These are phyloP conservation scores for Xylariaceae sp. DNA, from an alignment of 2,329 filamentous ascomycete species.

Conservation along the genomic window DNA sequence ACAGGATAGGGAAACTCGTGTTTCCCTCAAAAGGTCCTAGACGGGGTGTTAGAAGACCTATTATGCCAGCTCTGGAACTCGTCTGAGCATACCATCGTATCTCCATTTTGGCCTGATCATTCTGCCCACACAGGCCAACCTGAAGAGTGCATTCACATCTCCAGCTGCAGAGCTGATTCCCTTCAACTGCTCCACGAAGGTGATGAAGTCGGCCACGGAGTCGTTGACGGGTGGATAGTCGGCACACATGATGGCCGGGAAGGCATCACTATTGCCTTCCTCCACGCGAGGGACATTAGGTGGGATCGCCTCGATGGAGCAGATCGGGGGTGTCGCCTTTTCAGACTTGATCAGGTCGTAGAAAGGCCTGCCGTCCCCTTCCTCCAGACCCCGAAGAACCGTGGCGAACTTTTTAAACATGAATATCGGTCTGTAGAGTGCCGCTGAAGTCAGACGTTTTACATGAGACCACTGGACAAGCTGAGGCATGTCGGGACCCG, in stretches of 20 bases:
- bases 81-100: too few relatives aligned
- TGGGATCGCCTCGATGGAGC: slow-evolving; percentile 25
- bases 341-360: slow-evolving; percentile 25
- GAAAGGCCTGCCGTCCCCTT: slow-evolving; percentile 40
- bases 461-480: slow-evolving; percentile 48
- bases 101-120: slow-evolving; percentile 25
- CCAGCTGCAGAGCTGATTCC: slow-evolving; percentile 38
- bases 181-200: slow-evolving; percentile 29
- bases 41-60: slow-evolving; percentile 7
- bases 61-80: neutral
- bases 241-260: slow-evolving; percentile 42
- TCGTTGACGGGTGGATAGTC: slow-evolving; percentile 31
- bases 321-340: slow-evolving; percentile 18
- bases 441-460: slow-evolving; percentile 36
- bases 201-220: slow-evolving; percentile 30
- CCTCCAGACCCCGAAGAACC: slow-evolving; percentile 39
- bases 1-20: slow-evolving; percentile 30
- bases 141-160: slow-evolving; percentile 36
- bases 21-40: slow-evolving; percentile 28
- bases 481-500: slow-evolving; percentile 38
- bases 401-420: slow-evolving; percentile 38
- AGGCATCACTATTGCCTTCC: slow-evolving; percentile 36
- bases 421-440: slow-evolving; percentile 41
- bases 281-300: slow-evolving; percentile 27
- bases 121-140: slow-evolving; percentile 30